Base-by-base conservation (phyloP, 2,329 filamentous ascomycete species). In the Paracamarosporium sp. region DNA sequence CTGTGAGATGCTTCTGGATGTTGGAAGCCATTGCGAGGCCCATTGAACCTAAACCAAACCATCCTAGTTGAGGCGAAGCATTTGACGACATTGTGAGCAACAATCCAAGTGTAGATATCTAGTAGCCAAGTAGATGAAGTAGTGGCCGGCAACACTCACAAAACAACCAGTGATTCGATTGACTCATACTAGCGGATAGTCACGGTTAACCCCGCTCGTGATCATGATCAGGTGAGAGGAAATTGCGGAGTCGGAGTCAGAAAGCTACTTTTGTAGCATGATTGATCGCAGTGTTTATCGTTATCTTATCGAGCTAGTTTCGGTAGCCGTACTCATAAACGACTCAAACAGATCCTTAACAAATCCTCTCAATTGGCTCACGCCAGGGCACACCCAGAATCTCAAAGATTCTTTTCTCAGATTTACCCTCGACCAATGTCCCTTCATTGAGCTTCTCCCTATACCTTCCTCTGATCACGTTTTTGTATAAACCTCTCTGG, bases 371-470 rank as follows among this genome's bases (percentile, higher is more conserved):
- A 41, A 54, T 83, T 74, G 73, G 70, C 54, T 73, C 91, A 66
- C 92, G 85, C 90, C 92, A 97, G 40, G 90, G 87, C n/a, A 97
- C 92, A 0, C 90, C 91, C 54, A 97, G 76, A 9, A 89, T 80
- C 77, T 90, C 88, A 74, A 97, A 97, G 35, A 97, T 97, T 71
- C 78, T 86, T 79, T 80, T 88, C 82, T 97, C 93, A 66, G 90
- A 85, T 57, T 81, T 81, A 0, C 90, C 89, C 77, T 96, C 93
- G 0, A 96, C 75, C 67, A 96, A 71, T 53, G 82, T 83, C 0
- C 91, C 92, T 59, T 89, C 84, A 1, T 83, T 90, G 31, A 90
- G 55, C 78, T 87, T 91, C 55, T 80, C 78, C 43, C 88, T 74
- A 1, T 81, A 79, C 28, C 76, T 78, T 0, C 86, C 87, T 38